Evolutionary conservation across 2,329 filamentous ascomycete species (phyloP).

Genomic region (Trichophyton benhamiae): DNA sequence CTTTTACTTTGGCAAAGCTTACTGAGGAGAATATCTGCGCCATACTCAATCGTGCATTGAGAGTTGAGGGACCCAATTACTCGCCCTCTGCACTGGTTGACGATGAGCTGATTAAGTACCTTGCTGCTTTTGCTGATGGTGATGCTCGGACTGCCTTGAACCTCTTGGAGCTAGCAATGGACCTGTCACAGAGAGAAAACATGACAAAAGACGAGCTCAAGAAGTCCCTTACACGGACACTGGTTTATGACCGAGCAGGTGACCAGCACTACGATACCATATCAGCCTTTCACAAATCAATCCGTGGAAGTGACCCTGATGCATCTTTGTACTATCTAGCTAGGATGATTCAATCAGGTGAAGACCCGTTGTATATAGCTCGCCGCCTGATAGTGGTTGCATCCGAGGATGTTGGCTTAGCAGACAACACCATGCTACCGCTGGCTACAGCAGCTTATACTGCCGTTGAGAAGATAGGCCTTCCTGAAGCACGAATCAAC

Average conservation of each 20-base stretch:
- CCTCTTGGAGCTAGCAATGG: constrained; percentile 77
- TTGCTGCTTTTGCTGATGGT: constrained; percentile 77
- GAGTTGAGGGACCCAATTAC: constrained; percentile 45
- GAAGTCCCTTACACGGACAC: constrained; percentile 69
- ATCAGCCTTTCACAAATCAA: constrained; percentile 90
- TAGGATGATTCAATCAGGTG: constrained; percentile 88
- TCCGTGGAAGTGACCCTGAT: constrained; percentile 75
- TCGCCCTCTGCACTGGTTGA: constrained; percentile 50
- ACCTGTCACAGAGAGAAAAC: constrained; percentile 51
- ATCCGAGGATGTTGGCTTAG: constrained; percentile 83
- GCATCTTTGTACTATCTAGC: constrained; percentile 89
- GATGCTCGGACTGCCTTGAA: constrained; percentile 90
- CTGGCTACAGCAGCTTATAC: constrained; percentile 78
- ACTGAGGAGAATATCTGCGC: constrained; percentile 55
- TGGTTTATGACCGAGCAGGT: constrained; percentile 88
- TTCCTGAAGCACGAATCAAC: constrained; percentile 89
- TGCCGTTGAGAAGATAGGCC: constrained; percentile 82
- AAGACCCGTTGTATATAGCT: constrained; percentile 86
- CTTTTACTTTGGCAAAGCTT: constrained; percentile 73
- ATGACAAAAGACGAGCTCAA: constrained; percentile 71
- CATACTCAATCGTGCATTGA: constrained; percentile 66
- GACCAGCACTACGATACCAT: constrained; percentile 98
- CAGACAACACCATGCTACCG: constrained; percentile 69
- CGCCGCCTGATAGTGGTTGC: constrained; percentile 89
- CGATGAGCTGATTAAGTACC: constrained; percentile 63